phyloP scores from a whole-genome alignment of 2,329 filamentous ascomycete genomes.

The Pestalotiopsis sp. region DNA sequence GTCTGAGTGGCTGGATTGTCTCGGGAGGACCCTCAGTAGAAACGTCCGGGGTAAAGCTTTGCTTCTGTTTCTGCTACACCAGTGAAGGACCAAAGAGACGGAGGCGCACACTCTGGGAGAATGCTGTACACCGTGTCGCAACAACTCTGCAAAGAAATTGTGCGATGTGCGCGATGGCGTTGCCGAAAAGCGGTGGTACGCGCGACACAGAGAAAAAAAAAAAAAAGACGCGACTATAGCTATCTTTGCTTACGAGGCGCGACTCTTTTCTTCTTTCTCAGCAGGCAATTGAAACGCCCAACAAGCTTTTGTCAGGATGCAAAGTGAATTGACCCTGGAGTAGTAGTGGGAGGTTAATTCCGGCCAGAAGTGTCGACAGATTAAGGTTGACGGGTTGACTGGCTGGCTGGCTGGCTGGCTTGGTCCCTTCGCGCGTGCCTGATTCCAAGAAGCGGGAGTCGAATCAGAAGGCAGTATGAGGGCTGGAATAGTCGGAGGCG shows the following conservation, averaged over 20 bases:
- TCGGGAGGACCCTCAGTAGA: conserved; percentile 20
- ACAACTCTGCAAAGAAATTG: not conserved
- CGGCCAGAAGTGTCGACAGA: not conserved
- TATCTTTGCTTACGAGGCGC: not conserved
- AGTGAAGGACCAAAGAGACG: conserved; percentile 19
- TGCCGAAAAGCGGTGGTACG: not conserved
- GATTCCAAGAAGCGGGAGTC: conserved; percentile 13
- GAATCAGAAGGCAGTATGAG: conserved; percentile 17
- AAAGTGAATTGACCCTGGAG: not conserved
- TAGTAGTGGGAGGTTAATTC: conserved; percentile 1
- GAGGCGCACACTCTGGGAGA: not conserved
- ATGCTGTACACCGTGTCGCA: conserved; percentile 8
- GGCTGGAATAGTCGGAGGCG: conserved; percentile 6
- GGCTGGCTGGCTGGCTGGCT: not conserved
- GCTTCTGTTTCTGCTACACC: conserved; percentile 18
- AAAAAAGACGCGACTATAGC: conserved; percentile 1
- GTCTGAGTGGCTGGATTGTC: conserved; percentile 34
- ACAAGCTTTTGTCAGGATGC: not conserved
- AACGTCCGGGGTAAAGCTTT: conserved; percentile 14
- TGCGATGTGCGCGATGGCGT: not conserved
- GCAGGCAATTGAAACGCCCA: not conserved
- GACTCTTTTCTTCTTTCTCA: not conserved
- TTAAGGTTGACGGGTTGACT: conserved; percentile 8
- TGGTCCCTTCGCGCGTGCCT: conserved; percentile 11
- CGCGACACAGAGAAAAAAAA: not conserved